Base-by-base conservation (phyloP, 805 yeast species). In the Ogataea naganishii region DNA sequence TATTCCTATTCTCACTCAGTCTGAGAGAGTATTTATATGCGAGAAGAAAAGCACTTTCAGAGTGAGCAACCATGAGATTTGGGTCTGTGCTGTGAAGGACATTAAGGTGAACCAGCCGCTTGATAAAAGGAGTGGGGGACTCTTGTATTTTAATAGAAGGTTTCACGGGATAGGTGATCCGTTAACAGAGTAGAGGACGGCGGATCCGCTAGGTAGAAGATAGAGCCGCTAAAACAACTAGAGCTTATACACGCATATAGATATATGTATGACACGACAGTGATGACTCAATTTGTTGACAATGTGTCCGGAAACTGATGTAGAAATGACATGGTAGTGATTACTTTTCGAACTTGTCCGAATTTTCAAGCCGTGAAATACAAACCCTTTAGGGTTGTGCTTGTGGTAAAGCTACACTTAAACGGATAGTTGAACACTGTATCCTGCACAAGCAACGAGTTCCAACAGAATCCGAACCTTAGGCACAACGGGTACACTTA, bases 1-100 rank as follows among this genome's bases (percentile, higher is more conserved):
- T 20, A 53, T 77, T 7, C 92, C 94, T 0, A 55, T 81, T 0
- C 44, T 82, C 34, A 40, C 49, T 3, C 60, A 58, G 14, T 66
- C 75, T 20, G 86, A 78, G 38, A 57, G 74, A 27, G 69, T 75
- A 2, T 55, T 82, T 37, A 66, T 82, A 13, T 82, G 92, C 49
- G 61, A 68, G 32, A 70, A 69, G 31, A 58, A 53, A 26, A 57
- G 63, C 16, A 70, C 67, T 4, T 64, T 80, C 29, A 50, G 51
- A 8, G 78, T 85, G 1, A 86, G 81, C 36, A 85, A 81, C 46
- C 97, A 89, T 56, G 95, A 88, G 49, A 74, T 89, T 4, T 84
- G 96, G 92, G 73, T 86, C 4, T 95, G 84, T 3, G 66, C 72
- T 36, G 94, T 89, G 4, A 56, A 62, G 21, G 80, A 80, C 23